A percentile compares a stretch with the other conserved stretches of the same genome.
Conservation (phyloP, 2,329 filamentous ascomycete genomes). For the Pseudogymnoascus sp. region DNA sequence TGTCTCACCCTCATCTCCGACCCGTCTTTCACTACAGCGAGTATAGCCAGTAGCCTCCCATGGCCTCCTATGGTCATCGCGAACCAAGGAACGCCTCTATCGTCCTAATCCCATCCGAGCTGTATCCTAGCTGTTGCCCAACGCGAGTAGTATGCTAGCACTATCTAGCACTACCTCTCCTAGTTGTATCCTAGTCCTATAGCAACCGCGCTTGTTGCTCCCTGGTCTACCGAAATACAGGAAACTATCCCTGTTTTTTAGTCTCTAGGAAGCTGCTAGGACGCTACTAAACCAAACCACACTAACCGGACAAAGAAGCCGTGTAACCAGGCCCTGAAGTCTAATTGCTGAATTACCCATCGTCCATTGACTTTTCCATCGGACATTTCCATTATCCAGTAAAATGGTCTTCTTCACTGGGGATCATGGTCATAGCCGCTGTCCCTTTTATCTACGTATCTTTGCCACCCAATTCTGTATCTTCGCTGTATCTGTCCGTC, state of each 20-base stretch:
- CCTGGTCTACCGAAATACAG: not conserved
- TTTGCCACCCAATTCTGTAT: not conserved
- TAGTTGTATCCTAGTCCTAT: not conserved
- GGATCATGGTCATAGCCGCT: not conserved
- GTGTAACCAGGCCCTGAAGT: not conserved
- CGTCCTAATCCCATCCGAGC: not conserved
- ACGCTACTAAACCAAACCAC: not conserved
- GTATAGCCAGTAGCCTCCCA: not conserved
- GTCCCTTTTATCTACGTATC: not conserved
- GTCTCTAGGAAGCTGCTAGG: not conserved
- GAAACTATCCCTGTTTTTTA: not conserved
- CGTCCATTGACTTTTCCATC: not conserved
- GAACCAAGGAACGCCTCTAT: not conserved
- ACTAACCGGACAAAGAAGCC: not conserved
- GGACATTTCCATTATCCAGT: not conserved
- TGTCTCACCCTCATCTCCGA: slow-evolving; percentile 5
- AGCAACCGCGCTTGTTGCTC: not conserved
- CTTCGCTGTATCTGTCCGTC: not conserved
- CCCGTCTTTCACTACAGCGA: not conserved
- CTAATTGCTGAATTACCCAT: not conserved
- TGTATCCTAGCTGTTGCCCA: not conserved
- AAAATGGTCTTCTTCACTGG: not conserved
- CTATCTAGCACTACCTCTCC: not conserved
- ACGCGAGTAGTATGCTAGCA: too few species aligned
- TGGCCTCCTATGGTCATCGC: not conserved